Conservation (phyloP, 2,329 filamentous ascomycete species). For the Balansia obtecta region DNA sequence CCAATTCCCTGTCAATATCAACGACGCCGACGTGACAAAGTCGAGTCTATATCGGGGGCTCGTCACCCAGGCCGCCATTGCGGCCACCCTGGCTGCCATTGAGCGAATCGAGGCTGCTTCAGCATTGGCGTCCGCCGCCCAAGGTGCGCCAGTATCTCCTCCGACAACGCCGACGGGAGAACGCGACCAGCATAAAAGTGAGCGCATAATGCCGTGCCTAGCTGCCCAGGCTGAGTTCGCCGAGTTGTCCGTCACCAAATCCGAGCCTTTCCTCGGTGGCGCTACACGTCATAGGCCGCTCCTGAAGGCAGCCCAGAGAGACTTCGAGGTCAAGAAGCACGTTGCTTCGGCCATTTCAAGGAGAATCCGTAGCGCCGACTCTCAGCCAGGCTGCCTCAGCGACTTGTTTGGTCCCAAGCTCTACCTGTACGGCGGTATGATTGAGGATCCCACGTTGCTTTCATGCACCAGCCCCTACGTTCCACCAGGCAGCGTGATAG, state of each 20-base stretch:
- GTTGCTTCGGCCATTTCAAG: conserved; percentile 25
- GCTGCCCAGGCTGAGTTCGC: conserved; percentile 15
- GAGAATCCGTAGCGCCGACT: conserved; percentile 28
- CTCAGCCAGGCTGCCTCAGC: conserved; percentile 28
- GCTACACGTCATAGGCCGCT: conserved; percentile 23
- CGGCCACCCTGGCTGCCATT: conserved; percentile 23
- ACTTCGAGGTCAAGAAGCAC: conserved; percentile 23
- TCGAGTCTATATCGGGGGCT: conserved; percentile 26
- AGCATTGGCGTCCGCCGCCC: not conserved
- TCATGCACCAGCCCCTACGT: not conserved
- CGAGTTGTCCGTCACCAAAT: conserved; percentile 19
- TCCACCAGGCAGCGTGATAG: conserved; percentile 18
- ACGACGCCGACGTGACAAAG: conserved; percentile 25
- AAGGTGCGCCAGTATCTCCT: conserved; percentile 3
- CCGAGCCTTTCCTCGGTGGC: conserved; percentile 25
- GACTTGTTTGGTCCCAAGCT: conserved; percentile 22
- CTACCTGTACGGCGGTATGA: conserved; percentile 27
- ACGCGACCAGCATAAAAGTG: not conserved
- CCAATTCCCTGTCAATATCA: conserved; percentile 28
- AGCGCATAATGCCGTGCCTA: conserved; percentile 13
- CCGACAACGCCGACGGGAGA: conserved; percentile 2
- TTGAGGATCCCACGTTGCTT: conserved; percentile 18
- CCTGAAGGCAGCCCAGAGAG: conserved; percentile 24
- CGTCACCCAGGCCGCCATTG: conserved; percentile 25
- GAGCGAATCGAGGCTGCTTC: conserved; percentile 20